Conservation (phyloP, 140 eudicot genomes). For the Erigeron philadelphicus region DNA sequence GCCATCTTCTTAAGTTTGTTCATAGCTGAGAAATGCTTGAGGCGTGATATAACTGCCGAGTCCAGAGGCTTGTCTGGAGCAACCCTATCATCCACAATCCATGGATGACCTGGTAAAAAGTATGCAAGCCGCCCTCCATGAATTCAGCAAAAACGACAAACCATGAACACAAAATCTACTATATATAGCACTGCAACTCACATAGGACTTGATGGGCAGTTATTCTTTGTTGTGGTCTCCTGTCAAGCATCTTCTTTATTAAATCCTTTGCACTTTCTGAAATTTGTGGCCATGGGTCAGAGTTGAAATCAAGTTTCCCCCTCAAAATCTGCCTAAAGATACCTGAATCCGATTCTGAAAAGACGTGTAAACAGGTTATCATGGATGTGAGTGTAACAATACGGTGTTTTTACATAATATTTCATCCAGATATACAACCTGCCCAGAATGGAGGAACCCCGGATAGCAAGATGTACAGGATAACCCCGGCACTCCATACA, state of each 20-base stretch:
- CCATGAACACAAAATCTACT: background rate
- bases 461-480: slow-evolving; percentile 65
- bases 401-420: background rate
- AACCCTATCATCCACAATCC: slow-evolving; percentile 84
- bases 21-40: slow-evolving; percentile 92
- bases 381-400: background rate
- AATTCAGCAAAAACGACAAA: background rate
- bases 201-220: slow-evolving; percentile 79
- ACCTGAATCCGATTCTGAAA: slow-evolving; percentile 85
- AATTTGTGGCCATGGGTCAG: slow-evolving; percentile 93
- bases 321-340: slow-evolving; percentile 80
- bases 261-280: slow-evolving; percentile 88
- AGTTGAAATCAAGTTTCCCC: slow-evolving; percentile 70
- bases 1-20: slow-evolving; percentile 99
- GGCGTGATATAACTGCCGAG: slow-evolving; percentile 77
- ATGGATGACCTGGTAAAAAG: slow-evolving; percentile 72
- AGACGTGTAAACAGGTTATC: background rate
- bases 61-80: slow-evolving; percentile 95
- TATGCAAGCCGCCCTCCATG: slow-evolving; percentile 8
- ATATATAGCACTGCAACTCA: slow-evolving; percentile 37
- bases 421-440: slow-evolving; percentile 37
- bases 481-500: slow-evolving; percentile 98
- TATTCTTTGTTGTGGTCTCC: slow-evolving; percentile 60
- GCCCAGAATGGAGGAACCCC: slow-evolving; percentile 98
- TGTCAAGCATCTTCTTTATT: slow-evolving; percentile 66